Evolutionary conservation across 768 basidiomycete genomes (phyloP).

Genomic region (Tricholoma matsutake): DNA sequence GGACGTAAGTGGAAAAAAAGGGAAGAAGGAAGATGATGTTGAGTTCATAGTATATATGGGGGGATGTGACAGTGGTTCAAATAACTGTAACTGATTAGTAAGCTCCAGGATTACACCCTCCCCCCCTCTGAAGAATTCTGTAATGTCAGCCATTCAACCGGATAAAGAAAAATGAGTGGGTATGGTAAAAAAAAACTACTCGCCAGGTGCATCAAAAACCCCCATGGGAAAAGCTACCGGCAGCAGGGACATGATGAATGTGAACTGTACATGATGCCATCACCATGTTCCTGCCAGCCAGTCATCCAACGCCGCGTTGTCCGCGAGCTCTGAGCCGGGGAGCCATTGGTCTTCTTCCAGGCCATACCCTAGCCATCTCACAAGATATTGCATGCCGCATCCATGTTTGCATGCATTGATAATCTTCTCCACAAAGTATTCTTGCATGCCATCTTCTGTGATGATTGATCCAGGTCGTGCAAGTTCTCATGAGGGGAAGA

Average conservation of each 20-base stretch:
- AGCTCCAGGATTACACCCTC: no score
- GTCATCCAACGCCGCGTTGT: neutral
- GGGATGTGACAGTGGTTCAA: neutral
- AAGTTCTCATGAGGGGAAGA: neutral
- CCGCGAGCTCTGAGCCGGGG: neutral
- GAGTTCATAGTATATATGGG: neutral
- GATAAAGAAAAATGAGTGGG: no score
- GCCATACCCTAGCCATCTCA: neutral
- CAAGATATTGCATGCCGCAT: neutral
- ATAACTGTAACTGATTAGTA: no score
- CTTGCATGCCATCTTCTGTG: neutral
- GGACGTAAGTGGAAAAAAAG: no score
- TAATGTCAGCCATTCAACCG: neutral
- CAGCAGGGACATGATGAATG: no score
- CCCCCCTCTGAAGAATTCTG: no score
- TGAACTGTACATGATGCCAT: no score
- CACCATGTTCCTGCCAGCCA: no score
- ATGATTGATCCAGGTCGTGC: neutral
- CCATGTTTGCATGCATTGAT: neutral
- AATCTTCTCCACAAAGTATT: neutral
- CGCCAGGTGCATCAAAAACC: no score
- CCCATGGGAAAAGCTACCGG: no score
- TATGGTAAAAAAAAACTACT: neutral
- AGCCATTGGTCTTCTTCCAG: neutral
- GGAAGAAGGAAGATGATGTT: neutral